These are phyloP conservation scores for Capsicum chinense DNA, from an alignment of 257 asterid genomes.

Conservation along the genomic window DNA sequence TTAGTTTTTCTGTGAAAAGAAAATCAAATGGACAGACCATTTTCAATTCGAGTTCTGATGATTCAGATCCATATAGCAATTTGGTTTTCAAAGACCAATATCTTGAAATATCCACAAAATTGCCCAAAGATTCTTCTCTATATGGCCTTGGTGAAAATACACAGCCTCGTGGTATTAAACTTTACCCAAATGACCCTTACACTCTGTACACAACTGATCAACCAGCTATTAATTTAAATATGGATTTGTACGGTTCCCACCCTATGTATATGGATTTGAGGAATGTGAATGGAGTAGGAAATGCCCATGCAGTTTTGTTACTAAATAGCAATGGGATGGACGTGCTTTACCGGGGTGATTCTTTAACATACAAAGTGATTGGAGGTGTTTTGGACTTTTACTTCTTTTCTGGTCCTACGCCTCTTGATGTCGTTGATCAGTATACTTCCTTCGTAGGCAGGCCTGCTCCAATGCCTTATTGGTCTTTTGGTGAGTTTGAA, in stretches of 20 bases:
- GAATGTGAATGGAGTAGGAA: slow-evolving; percentile 25
- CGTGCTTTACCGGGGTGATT: slow-evolving; percentile 37
- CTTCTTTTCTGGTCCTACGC: slow-evolving; percentile 39
- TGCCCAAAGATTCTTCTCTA: slow-evolving; percentile 51
- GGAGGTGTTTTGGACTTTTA: slow-evolving; percentile 43
- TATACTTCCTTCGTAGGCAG: slow-evolving; percentile 40
- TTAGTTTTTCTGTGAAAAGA: slow-evolving; percentile 48
- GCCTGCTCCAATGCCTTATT: slow-evolving; percentile 46
- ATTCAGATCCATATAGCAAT: slow-evolving; percentile 30
- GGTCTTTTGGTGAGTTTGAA: slow-evolving; percentile 43
- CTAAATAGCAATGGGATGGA: slow-evolving; percentile 48
- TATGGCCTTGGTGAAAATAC: slow-evolving; percentile 95
- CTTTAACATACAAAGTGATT: slow-evolving; percentile 40
- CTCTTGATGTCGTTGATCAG: slow-evolving; percentile 39
- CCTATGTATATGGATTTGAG: slow-evolving; percentile 65
- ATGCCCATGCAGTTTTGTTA: slow-evolving; percentile 37
- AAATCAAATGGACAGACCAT: slow-evolving; percentile 46
- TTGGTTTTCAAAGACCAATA: slow-evolving; percentile 76
- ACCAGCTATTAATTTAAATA: slow-evolving; percentile 51
- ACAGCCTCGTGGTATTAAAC: slow-evolving; percentile 54
- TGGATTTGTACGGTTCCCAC: slow-evolving; percentile 84
- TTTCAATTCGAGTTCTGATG: slow-evolving; percentile 41
- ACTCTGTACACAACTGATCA: slow-evolving; percentile 81
- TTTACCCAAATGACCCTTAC: slow-evolving; percentile 68
- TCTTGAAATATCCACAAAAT: slow-evolving; percentile 75